phyloP scores from a whole-genome alignment of 768 basidiomycete genomes.

The Kwoniella sp. region DNA sequence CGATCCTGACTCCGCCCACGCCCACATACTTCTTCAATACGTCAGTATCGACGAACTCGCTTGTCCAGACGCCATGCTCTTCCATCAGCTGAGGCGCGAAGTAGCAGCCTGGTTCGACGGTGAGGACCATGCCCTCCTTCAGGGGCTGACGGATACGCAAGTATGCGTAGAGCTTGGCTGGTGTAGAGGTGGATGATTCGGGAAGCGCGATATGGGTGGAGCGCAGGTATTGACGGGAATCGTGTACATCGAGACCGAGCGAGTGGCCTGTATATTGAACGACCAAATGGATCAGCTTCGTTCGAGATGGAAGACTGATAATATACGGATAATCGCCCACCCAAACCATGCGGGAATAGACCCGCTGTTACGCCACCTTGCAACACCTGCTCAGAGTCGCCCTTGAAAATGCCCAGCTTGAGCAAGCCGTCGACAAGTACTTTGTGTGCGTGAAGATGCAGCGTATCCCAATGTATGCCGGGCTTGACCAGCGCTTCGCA shows the following conservation, averaged over 20 bases:
- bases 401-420: conserved; percentile 79
- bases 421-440: conserved; percentile 81
- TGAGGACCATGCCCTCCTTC: conserved; percentile 81
- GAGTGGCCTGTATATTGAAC: conserved; percentile 69
- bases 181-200: conserved; percentile 57
- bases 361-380: conserved; percentile 75
- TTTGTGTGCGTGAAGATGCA: conserved; percentile 81
- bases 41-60: conserved; percentile 68
- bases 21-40: conserved; percentile 71
- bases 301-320: not conserved
- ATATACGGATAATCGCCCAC: conserved; percentile 30
- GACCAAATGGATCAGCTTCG: not conserved
- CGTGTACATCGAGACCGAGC: conserved; percentile 91
- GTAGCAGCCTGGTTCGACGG: conserved; percentile 83
- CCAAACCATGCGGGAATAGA: conserved; percentile 89
- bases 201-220: conserved; percentile 59
- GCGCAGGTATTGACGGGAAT: conserved; percentile 76
- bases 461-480: conserved; percentile 84
- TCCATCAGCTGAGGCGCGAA: conserved; percentile 72
- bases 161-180: conserved; percentile 71
- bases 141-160: conserved; percentile 76
- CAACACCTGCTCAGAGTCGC: conserved; percentile 63
- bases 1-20: conserved; percentile 91
- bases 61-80: conserved; percentile 43
- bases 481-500: conserved; percentile 72